Evolutionary conservation across 352 stramenopile genomes (phyloP).

Genomic region (Phytophthora sp.): DNA sequence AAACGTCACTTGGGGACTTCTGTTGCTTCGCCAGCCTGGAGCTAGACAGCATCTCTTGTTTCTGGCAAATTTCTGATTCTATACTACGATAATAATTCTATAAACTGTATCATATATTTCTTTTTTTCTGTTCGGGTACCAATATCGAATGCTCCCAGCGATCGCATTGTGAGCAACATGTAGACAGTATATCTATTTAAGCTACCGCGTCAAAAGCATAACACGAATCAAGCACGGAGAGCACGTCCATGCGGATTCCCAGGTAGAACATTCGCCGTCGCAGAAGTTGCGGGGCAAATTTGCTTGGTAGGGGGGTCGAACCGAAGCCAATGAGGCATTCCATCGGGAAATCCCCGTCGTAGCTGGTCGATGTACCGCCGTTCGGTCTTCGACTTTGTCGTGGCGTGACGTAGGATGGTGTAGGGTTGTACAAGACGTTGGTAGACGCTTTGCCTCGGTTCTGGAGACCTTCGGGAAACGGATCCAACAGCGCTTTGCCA

Average conservation of each 20-base stretch:
- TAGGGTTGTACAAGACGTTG: slow-evolving; percentile 52
- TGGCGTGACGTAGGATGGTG: slow-evolving; percentile 49
- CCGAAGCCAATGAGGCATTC: slow-evolving; percentile 56
- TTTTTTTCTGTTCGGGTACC: too few species aligned
- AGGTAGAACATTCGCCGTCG: slow-evolving; percentile 49
- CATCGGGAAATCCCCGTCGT: slow-evolving; percentile 32
- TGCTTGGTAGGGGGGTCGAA: slow-evolving; percentile 35
- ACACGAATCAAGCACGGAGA: slow-evolving; percentile 42
- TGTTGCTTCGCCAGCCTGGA: too few species aligned
- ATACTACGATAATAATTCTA: too few species aligned
- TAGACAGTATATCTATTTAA: too few species aligned
- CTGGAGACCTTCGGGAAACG: slow-evolving; percentile 38
- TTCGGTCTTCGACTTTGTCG: slow-evolving; percentile 36
- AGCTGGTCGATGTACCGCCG: slow-evolving; percentile 23
- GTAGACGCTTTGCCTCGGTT: slow-evolving; percentile 30
- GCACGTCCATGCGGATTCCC: slow-evolving; percentile 37
- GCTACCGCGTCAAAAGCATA: slow-evolving; percentile 14
- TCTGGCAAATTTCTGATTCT: too few species aligned
- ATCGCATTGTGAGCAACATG: too few species aligned
- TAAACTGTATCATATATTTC: too few species aligned
- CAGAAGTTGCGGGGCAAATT: slow-evolving; percentile 42
- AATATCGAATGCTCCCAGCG: too few species aligned
- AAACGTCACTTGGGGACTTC: too few species aligned
- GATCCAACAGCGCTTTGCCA: slow-evolving; percentile 58
- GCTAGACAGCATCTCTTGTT: too few species aligned